Base-by-base conservation (phyloP, 1,284 basidiomycete species). In the Wallemia ichthyophaga region DNA sequence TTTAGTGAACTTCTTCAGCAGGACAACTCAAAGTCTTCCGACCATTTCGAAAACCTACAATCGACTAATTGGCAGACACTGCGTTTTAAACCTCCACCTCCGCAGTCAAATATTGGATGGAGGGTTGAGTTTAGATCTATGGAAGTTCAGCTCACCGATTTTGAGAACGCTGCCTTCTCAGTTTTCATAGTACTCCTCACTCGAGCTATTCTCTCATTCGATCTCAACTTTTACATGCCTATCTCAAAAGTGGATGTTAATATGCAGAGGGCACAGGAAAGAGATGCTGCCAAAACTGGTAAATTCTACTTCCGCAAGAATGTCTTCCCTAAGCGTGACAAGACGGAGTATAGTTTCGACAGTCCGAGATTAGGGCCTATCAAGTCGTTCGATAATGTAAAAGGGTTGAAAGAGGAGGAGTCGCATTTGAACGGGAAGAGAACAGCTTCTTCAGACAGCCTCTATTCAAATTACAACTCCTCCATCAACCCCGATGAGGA, bases 41-140 rank as follows among this genome's bases (percentile, higher is more conserved):
- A 98, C 67, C 94, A 99, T 69, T 98, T 98, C 66, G 94, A 99
- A 83, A 98, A 96, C 67, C 82, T 98, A 31, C 94, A 98, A 78
- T 94, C 89, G 3, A 98, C 94, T 9, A 98, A 98, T 69, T 99
- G 94, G 94, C 94, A 98, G 72, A 96, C 94, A 0, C 76, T 99
- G 60, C 80, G 94, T 27, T 98, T 99, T 77, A 99, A 99, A 70
- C 94, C 94, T 2, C 94, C 94, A 5, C 88, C 89, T 27, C 81
- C 84, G 1, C 81, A 85, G 60, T 88, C 87, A 1, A 69, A 79
- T 21, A 96, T 98, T 61, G 94, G 94, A 26, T 99, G 94, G 94
- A 78, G 94, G 54, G 91, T 98, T 21, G 94, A 99, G 69, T 98
- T 99, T 72, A 77, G 94, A 58, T 86, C 84, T 66, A 98, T 98